Evolutionary conservation across 495 filamentous ascomycete species (phyloP), one percentile per base, ranked within the genome.

Genomic region (Neurospora sp.): DNA sequence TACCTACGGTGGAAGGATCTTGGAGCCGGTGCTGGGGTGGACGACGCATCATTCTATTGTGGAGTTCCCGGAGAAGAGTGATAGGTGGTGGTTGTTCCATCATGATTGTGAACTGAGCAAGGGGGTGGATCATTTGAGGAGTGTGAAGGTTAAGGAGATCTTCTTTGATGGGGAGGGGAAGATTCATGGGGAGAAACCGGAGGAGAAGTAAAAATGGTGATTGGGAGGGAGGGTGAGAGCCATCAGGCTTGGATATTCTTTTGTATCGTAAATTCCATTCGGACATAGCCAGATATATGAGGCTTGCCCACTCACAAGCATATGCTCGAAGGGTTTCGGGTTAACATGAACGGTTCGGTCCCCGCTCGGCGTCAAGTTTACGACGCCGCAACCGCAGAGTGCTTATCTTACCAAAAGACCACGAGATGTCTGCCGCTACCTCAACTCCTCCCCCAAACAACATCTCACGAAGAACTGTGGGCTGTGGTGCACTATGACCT

Each of bases 41-140:
- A 93, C 91, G 65, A 93, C 91, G 71, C 90, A 93, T 82, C 91
- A 92, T 81, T 90, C 88, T n/a, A 90, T 93, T 75, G 89, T 87
- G 38, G 90, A 93, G 84, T 91, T 89, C 76, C 75, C 86, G 81
- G 22, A 31, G 53, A 37, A 37, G 31, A 65, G 27, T 14, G 90
- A 85, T 5, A 84, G 84, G 70, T 92, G 90, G 91, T 92, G 85
- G 79, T 75, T 93, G 71, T 93, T 93, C 77, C 88, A 92, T 80
- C 91, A 93, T 77, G 91, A 93, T 82, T 87, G 88, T 75, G 85
- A 87, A 77, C 77, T 92, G 35, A 89, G 86, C 27, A 75, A 79
- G 8, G 90, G 89, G 3, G 86, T 90, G 47, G 86, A 89, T 76
- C 90, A 93, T 81, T 75, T 93, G 79, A 80, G 91, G 75, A 86